A percentile compares a stretch with the other conserved stretches of the same genome.
Conservation (phyloP, 306 rosid species). For the Abrus pulchellus region DNA sequence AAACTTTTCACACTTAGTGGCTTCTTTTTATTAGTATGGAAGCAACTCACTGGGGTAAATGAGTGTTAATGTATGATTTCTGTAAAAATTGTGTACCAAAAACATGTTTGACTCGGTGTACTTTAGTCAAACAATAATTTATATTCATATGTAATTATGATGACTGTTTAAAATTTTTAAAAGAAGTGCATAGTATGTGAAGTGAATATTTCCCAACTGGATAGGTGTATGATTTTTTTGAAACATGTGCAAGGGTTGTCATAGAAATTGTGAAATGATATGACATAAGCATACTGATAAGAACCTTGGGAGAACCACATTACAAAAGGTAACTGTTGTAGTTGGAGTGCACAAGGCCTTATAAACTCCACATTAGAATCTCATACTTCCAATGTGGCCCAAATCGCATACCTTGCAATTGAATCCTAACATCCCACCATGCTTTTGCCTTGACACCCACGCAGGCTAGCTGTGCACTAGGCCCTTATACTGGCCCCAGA, state of each 20-base stretch:
- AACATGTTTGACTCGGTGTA: slow-evolving; percentile 11
- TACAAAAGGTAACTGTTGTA: too few species aligned
- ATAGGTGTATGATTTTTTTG: slow-evolving; percentile 16
- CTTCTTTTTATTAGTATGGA: slow-evolving; percentile 25
- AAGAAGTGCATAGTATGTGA: background rate
- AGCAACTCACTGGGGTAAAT: slow-evolving; percentile 6
- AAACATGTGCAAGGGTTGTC: background rate
- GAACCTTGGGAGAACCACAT: too few species aligned
- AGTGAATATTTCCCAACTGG: background rate
- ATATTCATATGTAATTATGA: background rate
- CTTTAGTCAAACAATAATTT: background rate
- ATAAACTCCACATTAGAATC: too few species aligned
- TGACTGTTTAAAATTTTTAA: background rate
- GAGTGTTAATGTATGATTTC: slow-evolving; percentile 13
- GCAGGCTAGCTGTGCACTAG: too few species aligned
- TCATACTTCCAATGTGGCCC: too few species aligned
- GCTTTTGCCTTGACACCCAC: too few species aligned
- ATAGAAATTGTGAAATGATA: too few species aligned
- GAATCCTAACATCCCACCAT: too few species aligned
- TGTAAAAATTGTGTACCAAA: slow-evolving; percentile 16
- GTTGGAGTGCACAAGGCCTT: too few species aligned
- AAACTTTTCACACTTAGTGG: slow-evolving; percentile 10
- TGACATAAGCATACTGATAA: too few species aligned
- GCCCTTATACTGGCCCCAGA: too few species aligned
- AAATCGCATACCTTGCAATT: too few species aligned